Base-by-base conservation (phyloP, 768 basidiomycete genomes). In the Panaeolus papilionaceus region DNA sequence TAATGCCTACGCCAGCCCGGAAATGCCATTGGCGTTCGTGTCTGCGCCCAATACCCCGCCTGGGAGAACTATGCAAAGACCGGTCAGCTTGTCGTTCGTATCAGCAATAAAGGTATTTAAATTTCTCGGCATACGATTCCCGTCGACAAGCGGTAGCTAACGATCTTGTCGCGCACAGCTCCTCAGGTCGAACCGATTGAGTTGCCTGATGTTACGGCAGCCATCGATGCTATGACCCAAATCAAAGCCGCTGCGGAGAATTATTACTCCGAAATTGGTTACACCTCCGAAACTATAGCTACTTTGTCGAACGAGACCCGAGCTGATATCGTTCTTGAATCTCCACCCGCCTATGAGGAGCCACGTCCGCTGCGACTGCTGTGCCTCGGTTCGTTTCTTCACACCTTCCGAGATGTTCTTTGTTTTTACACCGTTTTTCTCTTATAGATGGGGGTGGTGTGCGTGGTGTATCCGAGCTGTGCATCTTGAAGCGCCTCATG, bases 391-490 rank as follows among this genome's bases (percentile, higher is more conserved):
- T 14, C 23, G 49, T 51, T 9, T 51, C 3, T n/a, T 18, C 16
- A 20, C 7, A 47, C 20, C 11, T 47, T 20, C 16, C 45, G 7
- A 18, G 12, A 47, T 47, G 18, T 47, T 47, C 14, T 10, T 14
- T 40, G 9, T 40, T 10, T 40, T 40, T 2, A 40, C 14, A 10
- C 14, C 39, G 10, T 47, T 47, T n/a, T 11, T n/a, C 1, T 6
- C 45, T n/a, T 47, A 3, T 28, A 78, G 77, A 79, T 67, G 78
- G 78, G 4, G 79, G 79, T 38, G 78, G 78, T 14, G 75, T 80
- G 4, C 73, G 77, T 38, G 77, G 78, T 9, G 68, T 80, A 11
- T 78, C 77, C 2, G 70, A 73, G 2, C 69, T 78, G 7, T 69
- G 72, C 62, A 76, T 78, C 37, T 65, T 79, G 12, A 72, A 74